Evolutionary conservation across 1,139 yeast genomes (phyloP).

Genomic region (Yamadazyma taylorii): DNA sequence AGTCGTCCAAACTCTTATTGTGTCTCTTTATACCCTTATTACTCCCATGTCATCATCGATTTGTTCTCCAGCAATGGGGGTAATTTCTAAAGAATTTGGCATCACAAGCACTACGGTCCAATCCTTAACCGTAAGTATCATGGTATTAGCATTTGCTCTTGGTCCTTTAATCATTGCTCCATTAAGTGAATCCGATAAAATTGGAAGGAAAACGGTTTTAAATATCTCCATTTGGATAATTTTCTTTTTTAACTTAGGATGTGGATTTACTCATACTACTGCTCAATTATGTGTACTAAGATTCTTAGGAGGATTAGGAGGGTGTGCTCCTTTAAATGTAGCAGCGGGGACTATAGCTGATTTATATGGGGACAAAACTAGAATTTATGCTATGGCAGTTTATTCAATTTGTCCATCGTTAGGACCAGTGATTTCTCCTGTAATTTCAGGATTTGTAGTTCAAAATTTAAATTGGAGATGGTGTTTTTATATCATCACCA

Average conservation of each 20-base stretch:
- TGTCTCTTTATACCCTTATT: constrained; percentile 52
- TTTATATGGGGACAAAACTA: constrained; percentile 48
- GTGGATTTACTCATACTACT: constrained; percentile 53
- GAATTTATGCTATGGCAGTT: constrained; percentile 60
- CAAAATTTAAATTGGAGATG: constrained; percentile 48
- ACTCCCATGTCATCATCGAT: constrained; percentile 63
- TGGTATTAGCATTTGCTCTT: constrained; percentile 63
- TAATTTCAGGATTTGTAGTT: constrained; percentile 31
- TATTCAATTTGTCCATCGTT: constrained; percentile 57
- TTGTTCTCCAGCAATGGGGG: constrained; percentile 55
- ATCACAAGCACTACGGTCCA: constrained; percentile 38
- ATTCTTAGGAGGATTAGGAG: constrained; percentile 64
- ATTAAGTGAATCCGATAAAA: constrained; percentile 50
- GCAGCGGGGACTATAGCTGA: constrained; percentile 77
- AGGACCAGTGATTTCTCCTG: constrained; percentile 39
- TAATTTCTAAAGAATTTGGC: constrained; percentile 43
- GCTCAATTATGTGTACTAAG: constrained; percentile 59
- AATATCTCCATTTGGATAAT: constrained; percentile 51
- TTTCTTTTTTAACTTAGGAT: constrained; percentile 55
- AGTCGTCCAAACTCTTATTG: constrained; percentile 46
- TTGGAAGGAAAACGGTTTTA: constrained; percentile 54
- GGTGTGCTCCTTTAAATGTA: constrained; percentile 64
- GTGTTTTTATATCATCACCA: constrained; percentile 60
- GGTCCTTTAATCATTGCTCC: constrained; percentile 65
- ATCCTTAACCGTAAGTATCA: constrained; percentile 55